phyloP scores from a whole-genome alignment of 2,329 filamentous ascomycete species.

The Aspergillus piperis region DNA sequence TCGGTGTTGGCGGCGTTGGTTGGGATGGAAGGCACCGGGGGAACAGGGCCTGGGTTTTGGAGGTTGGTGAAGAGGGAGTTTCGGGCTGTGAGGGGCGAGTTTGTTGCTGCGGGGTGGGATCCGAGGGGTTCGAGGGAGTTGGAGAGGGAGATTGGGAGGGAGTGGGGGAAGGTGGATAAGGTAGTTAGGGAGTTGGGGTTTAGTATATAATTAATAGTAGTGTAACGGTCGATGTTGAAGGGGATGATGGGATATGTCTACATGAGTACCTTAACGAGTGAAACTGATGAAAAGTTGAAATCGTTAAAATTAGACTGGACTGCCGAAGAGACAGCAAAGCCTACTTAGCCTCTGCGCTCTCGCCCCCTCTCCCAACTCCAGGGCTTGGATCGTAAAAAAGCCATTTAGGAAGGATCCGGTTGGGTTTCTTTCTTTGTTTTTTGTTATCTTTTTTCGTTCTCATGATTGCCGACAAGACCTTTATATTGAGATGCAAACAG shows the following conservation, averaged over 20 bases:
- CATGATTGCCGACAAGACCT: slow-evolving; percentile 40
- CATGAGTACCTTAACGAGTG: not conserved
- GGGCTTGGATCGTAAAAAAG: slow-evolving; percentile 14
- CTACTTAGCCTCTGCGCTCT: slow-evolving; percentile 1
- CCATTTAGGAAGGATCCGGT: slow-evolving; percentile 15
- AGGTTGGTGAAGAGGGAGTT: slow-evolving; percentile 28
- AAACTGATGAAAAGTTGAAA: slow-evolving; percentile 13
- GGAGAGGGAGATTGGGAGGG: slow-evolving; percentile 30
- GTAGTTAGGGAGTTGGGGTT: slow-evolving; percentile 28
- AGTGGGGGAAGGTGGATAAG: slow-evolving; percentile 53
- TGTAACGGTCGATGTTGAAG: too few species aligned
- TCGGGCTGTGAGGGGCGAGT: slow-evolving; percentile 30
- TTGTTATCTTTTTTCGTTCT: slow-evolving; percentile 11
- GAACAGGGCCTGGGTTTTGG: slow-evolving; percentile 35
- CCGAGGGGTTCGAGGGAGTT: slow-evolving; percentile 22
- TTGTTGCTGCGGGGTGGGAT: slow-evolving; percentile 29
- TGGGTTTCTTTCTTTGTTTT: slow-evolving; percentile 4
- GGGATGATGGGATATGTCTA: too few species aligned
- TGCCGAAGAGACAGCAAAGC: slow-evolving; percentile 19
- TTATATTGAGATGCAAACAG: slow-evolving; percentile 45
- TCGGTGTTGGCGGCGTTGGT: slow-evolving; percentile 34
- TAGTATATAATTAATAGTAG: not conserved
- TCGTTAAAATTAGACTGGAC: slow-evolving; percentile 27
- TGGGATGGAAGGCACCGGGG: slow-evolving; percentile 24
- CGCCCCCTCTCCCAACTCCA: not conserved